Percentiles rank a stretch among this genome's conserved stretches.
Conservation (phyloP, 2,329 filamentous ascomycete species). For the Polychaeton citri region DNA sequence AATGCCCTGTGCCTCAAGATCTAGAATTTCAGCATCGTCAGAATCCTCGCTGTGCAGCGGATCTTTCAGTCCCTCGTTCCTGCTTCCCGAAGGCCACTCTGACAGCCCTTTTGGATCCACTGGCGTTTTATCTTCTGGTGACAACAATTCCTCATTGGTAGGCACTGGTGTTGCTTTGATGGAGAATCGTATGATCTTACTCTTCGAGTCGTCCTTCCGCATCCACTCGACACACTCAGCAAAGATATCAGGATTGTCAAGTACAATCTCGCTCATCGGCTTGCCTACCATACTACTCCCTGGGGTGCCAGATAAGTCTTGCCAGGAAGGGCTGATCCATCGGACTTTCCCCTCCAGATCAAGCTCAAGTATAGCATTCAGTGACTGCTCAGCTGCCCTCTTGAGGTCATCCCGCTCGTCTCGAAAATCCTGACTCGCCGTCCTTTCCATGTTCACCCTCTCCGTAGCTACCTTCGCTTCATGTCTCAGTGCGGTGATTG, state of each 20-base stretch:
- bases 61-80: constrained; percentile 1
- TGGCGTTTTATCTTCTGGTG: constrained; percentile 13
- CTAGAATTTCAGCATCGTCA: constrained; percentile 40
- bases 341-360: constrained; percentile 80
- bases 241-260: constrained; percentile 71
- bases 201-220: constrained; percentile 83
- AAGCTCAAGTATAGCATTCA: constrained; percentile 92
- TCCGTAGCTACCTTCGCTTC: constrained; percentile 14
- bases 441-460: constrained; percentile 37
- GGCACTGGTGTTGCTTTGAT: constrained; percentile 35
- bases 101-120: constrained; percentile 12
- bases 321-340: constrained; percentile 96
- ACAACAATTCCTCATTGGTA: constrained; percentile 8
- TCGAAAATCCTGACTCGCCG: constrained; percentile 77
- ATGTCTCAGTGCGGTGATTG: constrained; percentile 29
- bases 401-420: constrained; percentile 89
- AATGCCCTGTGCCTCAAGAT: constrained; percentile 91
- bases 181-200: constrained; percentile 75
- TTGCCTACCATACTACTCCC: constrained; percentile 61
- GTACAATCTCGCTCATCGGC: constrained; percentile 65
- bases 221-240: constrained; percentile 74
- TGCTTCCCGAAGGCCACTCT: background rate
- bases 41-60: constrained; percentile 15
- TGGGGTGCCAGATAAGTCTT: constrained; percentile 74
- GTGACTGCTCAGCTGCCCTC: constrained; percentile 87